phyloP scores from a whole-genome alignment of 768 basidiomycete species.

The Galerina marginata region DNA sequence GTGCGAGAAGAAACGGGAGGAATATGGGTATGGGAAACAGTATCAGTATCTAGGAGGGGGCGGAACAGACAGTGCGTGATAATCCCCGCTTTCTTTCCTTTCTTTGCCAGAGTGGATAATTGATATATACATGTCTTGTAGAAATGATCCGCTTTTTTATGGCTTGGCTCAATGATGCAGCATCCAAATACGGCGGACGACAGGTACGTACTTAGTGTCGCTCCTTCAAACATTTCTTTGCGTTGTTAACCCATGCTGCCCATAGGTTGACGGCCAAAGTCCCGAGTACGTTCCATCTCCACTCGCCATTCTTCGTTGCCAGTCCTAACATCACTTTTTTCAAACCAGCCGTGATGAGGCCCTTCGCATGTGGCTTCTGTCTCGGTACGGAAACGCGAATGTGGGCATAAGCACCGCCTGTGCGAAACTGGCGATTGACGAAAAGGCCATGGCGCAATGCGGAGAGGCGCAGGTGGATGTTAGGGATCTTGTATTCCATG shows the following conservation, averaged over 20 bases:
- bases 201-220: conserved; percentile 22
- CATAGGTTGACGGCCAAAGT: conserved; percentile 25
- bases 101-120: neutral
- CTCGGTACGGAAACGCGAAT: too few species aligned
- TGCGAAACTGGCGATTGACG: too few species aligned
- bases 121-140: conserved; percentile 5
- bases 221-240: neutral
- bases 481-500: too few species aligned
- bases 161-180: conserved; percentile 46
- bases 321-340: too few species aligned
- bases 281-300: conserved; percentile 14
- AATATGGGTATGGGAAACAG: conserved; percentile 41
- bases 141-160: conserved; percentile 38
- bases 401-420: too few species aligned
- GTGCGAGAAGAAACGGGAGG: conserved; percentile 33
- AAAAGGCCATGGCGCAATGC: too few species aligned
- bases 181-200: conserved; percentile 41
- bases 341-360: too few species aligned
- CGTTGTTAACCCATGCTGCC: neutral
- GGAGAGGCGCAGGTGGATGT: too few species aligned
- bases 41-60: conserved; percentile 40
- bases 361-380: too few species aligned
- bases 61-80: conserved; percentile 30
- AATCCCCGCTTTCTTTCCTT: neutral
- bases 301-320: neutral